phyloP scores from a whole-genome alignment of 306 rosid genomes.

The Lathyrus oleraceus region DNA sequence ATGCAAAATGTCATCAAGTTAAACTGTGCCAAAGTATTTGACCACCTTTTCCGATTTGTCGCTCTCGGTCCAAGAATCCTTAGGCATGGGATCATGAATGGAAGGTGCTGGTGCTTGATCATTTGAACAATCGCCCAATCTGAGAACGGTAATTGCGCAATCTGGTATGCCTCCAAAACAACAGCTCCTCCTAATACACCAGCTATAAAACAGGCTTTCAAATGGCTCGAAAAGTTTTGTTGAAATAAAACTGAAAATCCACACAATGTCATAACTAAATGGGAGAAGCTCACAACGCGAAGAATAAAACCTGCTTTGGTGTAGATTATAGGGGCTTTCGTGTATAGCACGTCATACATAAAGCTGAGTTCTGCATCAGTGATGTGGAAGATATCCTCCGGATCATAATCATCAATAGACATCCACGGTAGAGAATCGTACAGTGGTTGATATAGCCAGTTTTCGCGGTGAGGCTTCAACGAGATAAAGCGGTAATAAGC shows the following conservation, averaged over 20 bases:
- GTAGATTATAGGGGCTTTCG: slow-evolving; percentile 59
- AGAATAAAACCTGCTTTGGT: slow-evolving; percentile 54
- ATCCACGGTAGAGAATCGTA: slow-evolving; percentile 49
- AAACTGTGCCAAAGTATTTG: slow-evolving; percentile 59
- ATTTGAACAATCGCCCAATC: slow-evolving; percentile 64
- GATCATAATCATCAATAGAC: slow-evolving; percentile 38
- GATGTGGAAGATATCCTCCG: slow-evolving; percentile 49
- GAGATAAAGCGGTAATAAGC: slow-evolving; percentile 63
- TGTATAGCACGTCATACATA: slow-evolving; percentile 73
- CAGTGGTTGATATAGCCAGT: slow-evolving; percentile 53
- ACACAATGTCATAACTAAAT: slow-evolving; percentile 40
- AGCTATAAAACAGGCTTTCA: slow-evolving; percentile 41
- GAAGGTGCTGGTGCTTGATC: slow-evolving; percentile 46
- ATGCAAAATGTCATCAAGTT: slow-evolving; percentile 57
- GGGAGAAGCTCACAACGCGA: slow-evolving; percentile 47
- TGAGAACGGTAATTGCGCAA: slow-evolving; percentile 51
- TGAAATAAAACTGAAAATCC: slow-evolving; percentile 42
- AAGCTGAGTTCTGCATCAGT: slow-evolving; percentile 63
- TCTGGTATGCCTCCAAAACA: slow-evolving; percentile 60
- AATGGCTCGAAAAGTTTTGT: slow-evolving; percentile 20
- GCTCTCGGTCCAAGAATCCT: slow-evolving; percentile 45
- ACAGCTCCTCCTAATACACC: slow-evolving; percentile 50
- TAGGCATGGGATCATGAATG: slow-evolving; percentile 41
- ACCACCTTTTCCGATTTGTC: slow-evolving; percentile 60
- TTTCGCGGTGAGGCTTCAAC: slow-evolving; percentile 61